These are phyloP conservation scores for Amylocystis lapponica DNA, from an alignment of 768 basidiomycete genomes.

Conservation along the genomic window DNA sequence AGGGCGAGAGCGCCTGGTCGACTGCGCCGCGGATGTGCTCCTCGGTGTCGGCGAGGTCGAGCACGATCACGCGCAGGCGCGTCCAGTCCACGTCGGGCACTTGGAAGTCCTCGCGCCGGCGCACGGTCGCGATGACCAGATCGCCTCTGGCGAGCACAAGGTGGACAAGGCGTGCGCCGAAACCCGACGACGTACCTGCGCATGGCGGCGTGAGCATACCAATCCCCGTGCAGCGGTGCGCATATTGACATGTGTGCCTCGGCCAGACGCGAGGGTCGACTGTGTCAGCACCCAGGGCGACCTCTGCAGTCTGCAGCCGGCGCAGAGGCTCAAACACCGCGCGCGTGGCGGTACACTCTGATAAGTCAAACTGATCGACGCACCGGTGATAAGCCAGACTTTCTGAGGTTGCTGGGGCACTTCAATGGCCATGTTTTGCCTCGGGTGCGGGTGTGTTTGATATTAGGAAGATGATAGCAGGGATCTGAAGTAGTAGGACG, in stretches of 20 bases:
- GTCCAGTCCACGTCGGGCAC: conserved; percentile 18
- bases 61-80: conserved; percentile 37
- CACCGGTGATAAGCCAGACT: conserved; percentile 6
- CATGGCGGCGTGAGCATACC: background rate
- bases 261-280: background rate
- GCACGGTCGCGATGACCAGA: conserved; percentile 13
- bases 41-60: conserved; percentile 41
- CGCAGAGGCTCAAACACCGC: background rate
- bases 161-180: conserved; percentile 1
- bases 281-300: background rate
- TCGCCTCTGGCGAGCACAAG: conserved; percentile 18
- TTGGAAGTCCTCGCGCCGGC: conserved; percentile 1
- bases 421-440: too few species aligned
- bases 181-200: conserved; percentile 2
- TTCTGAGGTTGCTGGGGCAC: too few species aligned
- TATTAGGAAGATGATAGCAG: too few species aligned
- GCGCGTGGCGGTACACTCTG: background rate
- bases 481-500: too few species aligned
- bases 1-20: conserved; percentile 25
- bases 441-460: too few species aligned
- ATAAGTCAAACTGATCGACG: background rate
- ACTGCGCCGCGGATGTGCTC: conserved; percentile 29
- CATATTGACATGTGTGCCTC: background rate
- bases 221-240: background rate
- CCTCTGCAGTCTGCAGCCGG: background rate